Conservation (phyloP, 495 filamentous ascomycete species). For the Daldinia grandis region DNA sequence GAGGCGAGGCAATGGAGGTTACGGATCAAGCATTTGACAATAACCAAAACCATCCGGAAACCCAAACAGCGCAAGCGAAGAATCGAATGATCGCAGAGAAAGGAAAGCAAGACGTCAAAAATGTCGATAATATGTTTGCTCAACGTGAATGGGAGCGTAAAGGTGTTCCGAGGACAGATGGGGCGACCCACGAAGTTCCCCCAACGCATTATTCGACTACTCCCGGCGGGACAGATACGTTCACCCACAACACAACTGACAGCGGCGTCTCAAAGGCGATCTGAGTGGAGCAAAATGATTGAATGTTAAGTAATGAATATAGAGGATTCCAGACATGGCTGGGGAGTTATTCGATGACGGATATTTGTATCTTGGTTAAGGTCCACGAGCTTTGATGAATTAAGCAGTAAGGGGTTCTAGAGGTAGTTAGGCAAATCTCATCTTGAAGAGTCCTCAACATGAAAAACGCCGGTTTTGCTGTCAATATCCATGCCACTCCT, state of each 20-base stretch:
- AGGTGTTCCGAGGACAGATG: slow-evolving; percentile 1
- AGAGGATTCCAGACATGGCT: neutral
- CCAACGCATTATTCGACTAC: slow-evolving; percentile 10
- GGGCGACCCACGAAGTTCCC: neutral
- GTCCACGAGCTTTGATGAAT: neutral
- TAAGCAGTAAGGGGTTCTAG: neutral
- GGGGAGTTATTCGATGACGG: neutral
- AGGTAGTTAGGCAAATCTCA: neutral
- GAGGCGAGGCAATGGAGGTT: slow-evolving; percentile 29
- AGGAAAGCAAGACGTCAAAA: slow-evolving; percentile 32
- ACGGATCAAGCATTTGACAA: slow-evolving; percentile 40
- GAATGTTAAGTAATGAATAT: neutral
- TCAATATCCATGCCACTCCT: neutral
- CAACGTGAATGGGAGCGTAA: slow-evolving; percentile 29
- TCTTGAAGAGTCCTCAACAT: neutral
- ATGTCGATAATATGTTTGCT: slow-evolving; percentile 34
- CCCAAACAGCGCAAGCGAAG: slow-evolving; percentile 30
- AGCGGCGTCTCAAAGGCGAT: neutral
- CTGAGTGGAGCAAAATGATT: neutral
- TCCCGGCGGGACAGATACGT: neutral
- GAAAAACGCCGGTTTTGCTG: neutral
- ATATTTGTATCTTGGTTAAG: neutral
- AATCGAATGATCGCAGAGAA: slow-evolving; percentile 36
- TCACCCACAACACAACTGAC: neutral
- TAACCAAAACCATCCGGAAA: slow-evolving; percentile 33